Base-by-base conservation (phyloP, 805 yeast species). In the Myxozyma geophila region DNA sequence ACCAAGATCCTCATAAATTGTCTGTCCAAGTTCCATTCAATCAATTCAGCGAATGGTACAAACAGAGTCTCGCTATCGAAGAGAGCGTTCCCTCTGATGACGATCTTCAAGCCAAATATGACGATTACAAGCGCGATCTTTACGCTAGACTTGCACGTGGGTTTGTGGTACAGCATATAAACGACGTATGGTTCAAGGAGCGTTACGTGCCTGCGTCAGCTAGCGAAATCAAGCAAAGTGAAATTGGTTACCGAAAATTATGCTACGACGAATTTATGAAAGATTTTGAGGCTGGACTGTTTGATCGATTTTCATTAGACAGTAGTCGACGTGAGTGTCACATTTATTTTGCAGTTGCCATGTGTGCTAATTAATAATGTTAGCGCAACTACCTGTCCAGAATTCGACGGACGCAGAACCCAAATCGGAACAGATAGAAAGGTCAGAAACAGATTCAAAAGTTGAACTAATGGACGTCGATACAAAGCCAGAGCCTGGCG, bases 171-270 rank as follows among this genome's bases (percentile, higher is more conserved):
- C 57, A 51, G 44, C 69, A 62, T 49, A 62, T 33, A 13, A 50
- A 63, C 40, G 70, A 67, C 33, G 58, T 56, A n/a, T 67, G 70
- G 70, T 67, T 67, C 58, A 58, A 63, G 36, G 70, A 67, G 46
- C 47, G 57, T 12, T 67, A 67, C 48, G 62, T 53, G 43, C 60
- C 64, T 5, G 63, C 41, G n/a, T 5, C 39, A 7, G 46, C 49
- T 8, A 39, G 40, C 43, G 13, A n/a, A 13, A 23, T 37, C n/a
- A 40, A 21, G 33, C 40, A 37, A 19, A 41, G 35, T 10, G 40
- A 54, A 10, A n/a, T 35, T 4, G 63, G 52, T 19, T 61, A 59
- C 49, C 33, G 64, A 36, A 60, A 58, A 46, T 13, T 36, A 39
- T 47, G 56, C 39, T 64, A 43, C 49, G 39, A 50, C 12, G 44